Evolutionary conservation across 2,329 filamentous ascomycete species (phyloP).

Genomic region (Xylaria sp.): DNA sequence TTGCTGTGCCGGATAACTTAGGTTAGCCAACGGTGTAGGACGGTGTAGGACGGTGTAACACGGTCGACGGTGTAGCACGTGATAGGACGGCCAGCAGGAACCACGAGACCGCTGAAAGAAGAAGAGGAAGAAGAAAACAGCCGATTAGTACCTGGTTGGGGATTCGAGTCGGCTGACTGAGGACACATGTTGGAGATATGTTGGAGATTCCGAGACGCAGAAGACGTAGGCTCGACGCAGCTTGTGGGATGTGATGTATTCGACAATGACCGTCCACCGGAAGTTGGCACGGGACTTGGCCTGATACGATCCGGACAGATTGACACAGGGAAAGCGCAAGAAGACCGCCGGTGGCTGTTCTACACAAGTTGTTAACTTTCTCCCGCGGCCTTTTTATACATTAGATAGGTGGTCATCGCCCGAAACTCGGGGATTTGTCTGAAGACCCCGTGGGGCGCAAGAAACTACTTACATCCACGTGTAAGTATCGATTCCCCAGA

Average conservation of each 20-base stretch:
- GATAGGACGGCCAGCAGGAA: not conserved
- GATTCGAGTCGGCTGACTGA: constrained; percentile 16
- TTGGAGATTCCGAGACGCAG: not conserved
- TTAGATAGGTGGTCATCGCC: not conserved
- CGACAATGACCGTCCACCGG: too few relatives aligned
- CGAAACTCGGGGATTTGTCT: too few relatives aligned
- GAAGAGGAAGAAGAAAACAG: too few relatives aligned
- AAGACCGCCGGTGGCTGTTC: not conserved
- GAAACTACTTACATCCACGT: too few relatives aligned
- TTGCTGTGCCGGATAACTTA: constrained; percentile 14
- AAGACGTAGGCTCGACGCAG: not conserved
- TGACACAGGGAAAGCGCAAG: not conserved
- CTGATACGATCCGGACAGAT: too few relatives aligned
- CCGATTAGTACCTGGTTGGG: not conserved
- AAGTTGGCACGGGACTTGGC: too few relatives aligned
- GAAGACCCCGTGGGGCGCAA: too few relatives aligned
- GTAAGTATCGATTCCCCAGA: too few relatives aligned
- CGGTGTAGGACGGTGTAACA: not conserved
- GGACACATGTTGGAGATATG: constrained; percentile 23
- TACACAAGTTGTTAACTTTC: not conserved
- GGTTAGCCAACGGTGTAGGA: constrained; percentile 12
- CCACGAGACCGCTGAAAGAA: not conserved
- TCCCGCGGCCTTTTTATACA: not conserved
- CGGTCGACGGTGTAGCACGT: constrained; percentile 1
- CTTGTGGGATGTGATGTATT: too few relatives aligned